Base-by-base conservation (phyloP, 208 protist genomes). In the Acanthamoeba healyi region DNA sequence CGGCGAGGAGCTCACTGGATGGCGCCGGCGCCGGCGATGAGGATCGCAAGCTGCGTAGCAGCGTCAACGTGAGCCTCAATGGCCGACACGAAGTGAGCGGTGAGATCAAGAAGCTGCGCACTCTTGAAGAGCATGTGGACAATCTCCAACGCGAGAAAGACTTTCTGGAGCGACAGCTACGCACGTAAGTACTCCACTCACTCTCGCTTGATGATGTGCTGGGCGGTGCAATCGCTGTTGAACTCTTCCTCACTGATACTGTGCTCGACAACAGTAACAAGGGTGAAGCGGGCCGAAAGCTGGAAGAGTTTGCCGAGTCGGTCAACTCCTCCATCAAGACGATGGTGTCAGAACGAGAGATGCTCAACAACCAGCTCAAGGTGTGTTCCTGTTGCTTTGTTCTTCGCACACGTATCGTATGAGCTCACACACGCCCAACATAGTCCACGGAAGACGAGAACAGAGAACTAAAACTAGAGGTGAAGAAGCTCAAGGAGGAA, bases 291-390 rank as follows among this genome's bases (percentile, higher is more conserved):
- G 84, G 36, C 36, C 51, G 61, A 6, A 91, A 91, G 56, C 34
- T 91, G 34, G 84, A 91, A 36, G 84, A 91, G 34, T 74, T 91
- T 34, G 84, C 61, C 29, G 61, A 65, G 38, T 91, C 84, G 12
- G 84, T 91, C 7, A 65, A 91, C 29, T 46, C 84, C 36, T 91
- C 84, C 38, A 74, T 91, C 40, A 91, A 74, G 38, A 72, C 84
- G 0, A 91, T 91, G n/a, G 61, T 74, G 7, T 74, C 51, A n/a
- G 84, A 91, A 40, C 17, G 84, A n/a, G 84, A 91, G 58, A 40
- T 74, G 34, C 46, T 91, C 12, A 65, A 26, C 19, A 91, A 91
- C n/a, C 54, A 58, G 46, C 77, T 86, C 38, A 86, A 86, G 77
- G 77, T 86, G 61, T 6, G 17, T 7, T 54, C 19, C 49, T 19